phyloP scores from a whole-genome alignment of 225 moss, liverwort and hornwort species.

The Takakia lepidozioides region DNA sequence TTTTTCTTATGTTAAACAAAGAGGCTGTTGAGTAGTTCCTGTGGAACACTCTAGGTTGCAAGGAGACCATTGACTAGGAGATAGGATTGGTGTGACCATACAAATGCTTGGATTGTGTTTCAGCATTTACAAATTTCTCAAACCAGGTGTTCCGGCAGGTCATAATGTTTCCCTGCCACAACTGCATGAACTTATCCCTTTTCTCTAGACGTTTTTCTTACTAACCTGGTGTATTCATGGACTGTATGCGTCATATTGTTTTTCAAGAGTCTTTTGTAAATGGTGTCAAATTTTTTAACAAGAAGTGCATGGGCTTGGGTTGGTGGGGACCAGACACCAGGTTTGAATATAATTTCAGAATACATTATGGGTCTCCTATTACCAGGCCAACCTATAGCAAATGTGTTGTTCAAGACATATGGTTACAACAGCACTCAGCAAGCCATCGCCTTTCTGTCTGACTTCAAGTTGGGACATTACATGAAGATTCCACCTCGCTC shows the following conservation, averaged over 20 bases:
- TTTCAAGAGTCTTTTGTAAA: neutral
- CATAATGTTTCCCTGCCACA: neutral
- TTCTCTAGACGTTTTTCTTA: neutral
- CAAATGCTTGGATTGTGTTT: too few species aligned
- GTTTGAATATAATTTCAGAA: constrained; percentile 63
- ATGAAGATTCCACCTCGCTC: constrained; percentile 78
- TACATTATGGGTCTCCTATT: constrained; percentile 66
- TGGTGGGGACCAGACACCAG: constrained; percentile 30
- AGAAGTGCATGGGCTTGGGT: neutral
- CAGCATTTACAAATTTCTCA: too few species aligned
- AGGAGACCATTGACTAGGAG: too few species aligned
- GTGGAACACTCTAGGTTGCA: too few species aligned
- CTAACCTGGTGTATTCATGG: too few species aligned
- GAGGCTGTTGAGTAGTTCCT: too few species aligned
- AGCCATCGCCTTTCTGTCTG: constrained; percentile 49
- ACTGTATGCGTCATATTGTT: neutral
- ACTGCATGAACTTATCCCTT: neutral
- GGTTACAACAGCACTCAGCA: constrained; percentile 56
- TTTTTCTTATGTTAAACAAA: too few species aligned
- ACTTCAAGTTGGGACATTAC: constrained; percentile 83
- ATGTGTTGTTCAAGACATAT: constrained; percentile 64
- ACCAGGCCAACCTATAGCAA: constrained; percentile 66
- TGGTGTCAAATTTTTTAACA: too few species aligned
- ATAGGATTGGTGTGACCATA: too few species aligned
- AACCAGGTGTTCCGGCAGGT: too few species aligned